These are phyloP conservation scores for Monosporascus sp. DNA, from an alignment of 2,329 filamentous ascomycete species.

Conservation along the genomic window DNA sequence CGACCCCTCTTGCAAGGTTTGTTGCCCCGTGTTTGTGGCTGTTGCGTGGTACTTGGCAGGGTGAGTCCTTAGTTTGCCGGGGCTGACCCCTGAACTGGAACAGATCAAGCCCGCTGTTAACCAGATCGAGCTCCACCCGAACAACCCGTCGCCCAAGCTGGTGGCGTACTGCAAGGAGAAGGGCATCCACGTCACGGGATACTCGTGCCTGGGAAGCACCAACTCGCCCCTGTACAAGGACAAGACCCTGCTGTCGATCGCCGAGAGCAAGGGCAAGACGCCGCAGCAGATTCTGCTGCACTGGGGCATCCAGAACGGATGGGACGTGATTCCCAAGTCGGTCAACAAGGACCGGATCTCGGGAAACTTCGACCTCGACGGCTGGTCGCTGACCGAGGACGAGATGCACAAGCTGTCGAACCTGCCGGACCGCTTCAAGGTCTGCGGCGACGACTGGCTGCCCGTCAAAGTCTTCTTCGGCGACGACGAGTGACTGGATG, in stretches of 20 bases:
- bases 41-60: not conserved
- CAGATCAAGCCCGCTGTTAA: conserved; percentile 64
- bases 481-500: conserved; percentile 62
- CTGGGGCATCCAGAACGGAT: conserved; percentile 78
- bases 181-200: conserved; percentile 70
- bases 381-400: conserved; percentile 66
- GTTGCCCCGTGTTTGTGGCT: not conserved
- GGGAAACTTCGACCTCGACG: conserved; percentile 70
- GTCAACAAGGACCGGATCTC: conserved; percentile 69
- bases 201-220: conserved; percentile 68
- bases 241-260: conserved; percentile 55
- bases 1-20: conserved; percentile 57
- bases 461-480: conserved; percentile 78
- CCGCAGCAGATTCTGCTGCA: conserved; percentile 71
- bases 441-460: conserved; percentile 69
- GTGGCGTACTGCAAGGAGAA: conserved; percentile 67
- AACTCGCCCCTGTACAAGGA: conserved; percentile 67
- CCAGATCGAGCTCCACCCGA: conserved; percentile 78
- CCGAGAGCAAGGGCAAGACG: conserved; percentile 61
- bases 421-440: conserved; percentile 74
- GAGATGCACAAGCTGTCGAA: conserved; percentile 65
- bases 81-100: not conserved
- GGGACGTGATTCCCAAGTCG: conserved; percentile 81
- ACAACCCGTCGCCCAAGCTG: conserved; percentile 76
- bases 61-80: too few species aligned